Evolutionary conservation across 2,329 filamentous ascomycete genomes (phyloP).

Genomic region (Biscogniauxia sp.): DNA sequence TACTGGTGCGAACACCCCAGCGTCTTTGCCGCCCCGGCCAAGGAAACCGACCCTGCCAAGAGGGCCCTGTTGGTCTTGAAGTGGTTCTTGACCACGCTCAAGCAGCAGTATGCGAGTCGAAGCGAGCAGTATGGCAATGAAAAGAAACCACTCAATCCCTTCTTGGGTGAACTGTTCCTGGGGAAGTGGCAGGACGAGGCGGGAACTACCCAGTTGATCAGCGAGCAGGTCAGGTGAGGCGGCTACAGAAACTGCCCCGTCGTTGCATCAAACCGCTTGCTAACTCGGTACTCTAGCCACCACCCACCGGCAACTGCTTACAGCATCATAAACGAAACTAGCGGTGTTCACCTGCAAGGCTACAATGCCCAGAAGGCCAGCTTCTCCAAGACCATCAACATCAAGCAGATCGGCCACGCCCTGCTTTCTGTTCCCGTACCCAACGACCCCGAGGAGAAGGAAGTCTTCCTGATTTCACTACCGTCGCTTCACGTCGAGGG

Average conservation of each 20-base stretch:
- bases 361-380: constrained; percentile 53
- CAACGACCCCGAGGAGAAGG: constrained; percentile 35
- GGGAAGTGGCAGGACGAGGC: constrained; percentile 32
- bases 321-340: constrained; percentile 42
- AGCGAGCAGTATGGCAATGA: constrained; percentile 45
- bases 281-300: constrained; percentile 34
- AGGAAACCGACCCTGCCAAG: constrained; percentile 41
- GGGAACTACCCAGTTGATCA: constrained; percentile 31
- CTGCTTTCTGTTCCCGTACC: constrained; percentile 46
- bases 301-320: constrained; percentile 54
- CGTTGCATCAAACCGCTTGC: neutral
- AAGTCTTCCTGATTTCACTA: constrained; percentile 48
- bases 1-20: constrained; percentile 49
- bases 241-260: neutral
- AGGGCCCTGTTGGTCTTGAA: constrained; percentile 46
- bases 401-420: constrained; percentile 50
- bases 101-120: constrained; percentile 46
- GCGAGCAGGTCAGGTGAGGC: constrained; percentile 46
- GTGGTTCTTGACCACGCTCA: constrained; percentile 46
- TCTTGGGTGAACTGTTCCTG: constrained; percentile 50
- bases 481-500: constrained; percentile 48
- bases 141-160: constrained; percentile 54
- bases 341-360: constrained; percentile 47
- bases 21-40: constrained; percentile 47
- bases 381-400: constrained; percentile 48